Evolutionary conservation across 352 stramenopile species (phyloP).

Genomic region (Phytophthora crassamura): DNA sequence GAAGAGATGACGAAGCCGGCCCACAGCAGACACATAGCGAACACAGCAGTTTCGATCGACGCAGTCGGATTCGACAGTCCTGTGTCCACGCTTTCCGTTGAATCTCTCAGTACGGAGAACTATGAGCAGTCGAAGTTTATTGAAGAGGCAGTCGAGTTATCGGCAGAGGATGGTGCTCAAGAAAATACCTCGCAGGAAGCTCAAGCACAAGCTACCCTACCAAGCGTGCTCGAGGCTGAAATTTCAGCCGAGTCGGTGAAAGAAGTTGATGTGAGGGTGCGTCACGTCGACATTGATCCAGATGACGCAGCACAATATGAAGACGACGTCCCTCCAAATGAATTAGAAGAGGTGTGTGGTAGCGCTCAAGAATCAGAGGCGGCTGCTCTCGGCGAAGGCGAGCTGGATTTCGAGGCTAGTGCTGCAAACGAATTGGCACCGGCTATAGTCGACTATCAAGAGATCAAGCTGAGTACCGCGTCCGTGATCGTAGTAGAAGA

Average conservation of each 20-base stretch:
- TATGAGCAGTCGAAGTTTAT: background rate
- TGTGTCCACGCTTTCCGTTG: background rate
- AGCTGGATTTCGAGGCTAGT: conserved; percentile 1
- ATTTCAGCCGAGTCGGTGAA: conserved; percentile 3
- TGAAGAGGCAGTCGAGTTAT: background rate
- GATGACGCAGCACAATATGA: conserved; percentile 12
- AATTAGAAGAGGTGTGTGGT: background rate
- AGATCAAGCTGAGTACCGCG: conserved; percentile 8
- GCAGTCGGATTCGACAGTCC: conserved; percentile 9
- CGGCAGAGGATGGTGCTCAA: background rate
- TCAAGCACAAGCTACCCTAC: background rate
- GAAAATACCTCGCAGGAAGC: conserved; percentile 10
- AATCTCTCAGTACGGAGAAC: background rate
- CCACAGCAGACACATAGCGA: conserved; percentile 7
- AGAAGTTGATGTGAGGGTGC: conserved; percentile 28
- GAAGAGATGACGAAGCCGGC: conserved; percentile 10
- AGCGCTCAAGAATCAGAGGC: conserved; percentile 8
- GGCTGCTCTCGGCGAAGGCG: background rate
- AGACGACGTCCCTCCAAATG: background rate
- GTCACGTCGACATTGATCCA: conserved; percentile 1
- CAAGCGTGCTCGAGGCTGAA: conserved; percentile 1
- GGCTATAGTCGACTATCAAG: conserved; percentile 6
- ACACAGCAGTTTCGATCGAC: conserved; percentile 10
- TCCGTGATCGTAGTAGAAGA: conserved; percentile 8
- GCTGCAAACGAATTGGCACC: background rate